Evolutionary conservation across 2,329 filamentous ascomycete genomes (phyloP), one percentile per base, ranked within the genome.

Genomic region (Ceratocystis destructans): DNA sequence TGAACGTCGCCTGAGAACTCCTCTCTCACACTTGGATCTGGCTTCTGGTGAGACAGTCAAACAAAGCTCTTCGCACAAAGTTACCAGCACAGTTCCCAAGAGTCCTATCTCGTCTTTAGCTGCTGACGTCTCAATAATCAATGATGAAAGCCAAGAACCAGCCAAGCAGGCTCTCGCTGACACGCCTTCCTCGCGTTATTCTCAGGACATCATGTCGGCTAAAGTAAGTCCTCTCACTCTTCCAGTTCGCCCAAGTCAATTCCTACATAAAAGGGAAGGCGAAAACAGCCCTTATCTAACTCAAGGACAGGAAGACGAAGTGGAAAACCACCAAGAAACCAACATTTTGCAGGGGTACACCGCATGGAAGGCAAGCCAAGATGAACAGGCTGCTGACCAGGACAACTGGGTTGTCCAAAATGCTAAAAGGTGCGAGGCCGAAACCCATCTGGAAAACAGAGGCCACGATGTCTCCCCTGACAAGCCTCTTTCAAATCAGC

Each of bases 131-230:
- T 44, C 48, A 8, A 53, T 33, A 8, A n/a, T 31, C 22, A 22
- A 55, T 20, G 48, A 62, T 10, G 41, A 62, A 37, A 48, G 41
- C 33, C 31, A 62, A 10, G 41, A 20, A 5, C 37, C 45, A 2
- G 17, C 37, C 28, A 22, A 31, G 50, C 48, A 31, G 31, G 10
- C 41, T 17, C 33, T 20, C 48, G 17, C 12, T 31, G 63, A 44
- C 28, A 59, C 31, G 1, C 20, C 50, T 10, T 64, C 73, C 6
- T 75, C 74, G 8, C 64, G 71, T 41, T 76, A 76, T 61, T 75
- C 74, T 0, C 71, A 72, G 48, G 72, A 75, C 17, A 69, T 71
- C 2, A 44, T 28, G 62, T 48, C 68, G 69, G 53, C 25, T 65
- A 64, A 65, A 59, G 66, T 74, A 67, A 73, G 71, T 67, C 73